Percentiles rank a stretch among this genome's conserved stretches.
Conservation (phyloP, 768 basidiomycete genomes). For the Tricholoma saponaceum region DNA sequence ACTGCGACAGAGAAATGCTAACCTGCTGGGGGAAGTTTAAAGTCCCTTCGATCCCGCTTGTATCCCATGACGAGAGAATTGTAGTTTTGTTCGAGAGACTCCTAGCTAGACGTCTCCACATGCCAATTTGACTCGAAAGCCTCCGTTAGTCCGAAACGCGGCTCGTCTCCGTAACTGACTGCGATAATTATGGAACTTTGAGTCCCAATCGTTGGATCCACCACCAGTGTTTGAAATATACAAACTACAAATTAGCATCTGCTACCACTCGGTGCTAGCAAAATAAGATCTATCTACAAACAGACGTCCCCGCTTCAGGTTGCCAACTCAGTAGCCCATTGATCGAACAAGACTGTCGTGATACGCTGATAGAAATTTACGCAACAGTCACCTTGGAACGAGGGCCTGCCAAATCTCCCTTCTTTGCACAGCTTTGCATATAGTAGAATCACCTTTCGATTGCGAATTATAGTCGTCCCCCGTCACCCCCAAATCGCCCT, state of each 20-base stretch:
- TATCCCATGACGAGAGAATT: neutral
- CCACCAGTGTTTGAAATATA: neutral
- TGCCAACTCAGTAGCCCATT: neutral
- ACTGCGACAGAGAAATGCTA: too few relatives aligned
- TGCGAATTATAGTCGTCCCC: conserved; percentile 7
- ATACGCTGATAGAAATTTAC: conserved; percentile 3
- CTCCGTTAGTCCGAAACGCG: neutral
- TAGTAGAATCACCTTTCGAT: conserved; percentile 10
- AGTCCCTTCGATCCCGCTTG: neutral
- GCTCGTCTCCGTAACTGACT: neutral
- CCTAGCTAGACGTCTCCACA: neutral
- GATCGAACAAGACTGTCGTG: conserved; percentile 3
- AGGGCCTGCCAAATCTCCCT: neutral
- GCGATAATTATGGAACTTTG: conserved; percentile 6
- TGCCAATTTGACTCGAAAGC: neutral
- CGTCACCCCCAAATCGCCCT: conserved; percentile 11
- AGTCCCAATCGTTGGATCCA: neutral
- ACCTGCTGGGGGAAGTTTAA: neutral
- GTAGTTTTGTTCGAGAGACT: conserved; percentile 4
- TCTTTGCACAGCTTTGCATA: conserved; percentile 18
- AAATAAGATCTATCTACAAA: neutral
- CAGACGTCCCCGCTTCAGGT: neutral
- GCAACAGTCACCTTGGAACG: neutral
- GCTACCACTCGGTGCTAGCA: neutral
- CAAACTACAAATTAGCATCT: neutral